Evolutionary conservation across 192 early-diverging fungal species (phyloP).

Genomic region (Backusella parvicylindrica): DNA sequence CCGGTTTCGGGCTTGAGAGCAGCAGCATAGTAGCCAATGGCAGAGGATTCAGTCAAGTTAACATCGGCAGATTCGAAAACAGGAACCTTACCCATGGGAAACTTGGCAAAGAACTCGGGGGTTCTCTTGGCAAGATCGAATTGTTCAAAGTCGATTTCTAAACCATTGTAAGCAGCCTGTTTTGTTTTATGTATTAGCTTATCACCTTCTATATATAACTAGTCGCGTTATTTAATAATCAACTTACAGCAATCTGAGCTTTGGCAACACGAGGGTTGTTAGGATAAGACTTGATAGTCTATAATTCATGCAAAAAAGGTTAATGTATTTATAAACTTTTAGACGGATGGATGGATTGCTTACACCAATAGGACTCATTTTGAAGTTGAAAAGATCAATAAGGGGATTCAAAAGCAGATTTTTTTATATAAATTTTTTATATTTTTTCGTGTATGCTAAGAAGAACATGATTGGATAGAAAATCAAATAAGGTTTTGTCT

Average conservation of each 20-base stretch:
- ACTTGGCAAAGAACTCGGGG: slow-evolving; percentile 84
- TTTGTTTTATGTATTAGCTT: background rate
- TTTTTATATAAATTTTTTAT: background rate
- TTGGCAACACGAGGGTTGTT: slow-evolving; percentile 70
- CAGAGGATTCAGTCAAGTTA: slow-evolving; percentile 73
- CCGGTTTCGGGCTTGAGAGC: slow-evolving; percentile 43
- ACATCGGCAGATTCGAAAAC: slow-evolving; percentile 80
- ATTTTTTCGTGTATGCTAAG: background rate
- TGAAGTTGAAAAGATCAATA: background rate
- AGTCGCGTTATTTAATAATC: background rate
- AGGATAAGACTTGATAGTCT: slow-evolving; percentile 60
- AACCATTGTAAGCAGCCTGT: slow-evolving; percentile 71
- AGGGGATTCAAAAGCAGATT: background rate
- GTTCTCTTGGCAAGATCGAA: slow-evolving; percentile 69
- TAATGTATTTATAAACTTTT: background rate
- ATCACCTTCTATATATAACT: background rate
- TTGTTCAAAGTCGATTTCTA: slow-evolving; percentile 64
- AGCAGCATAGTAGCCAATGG: slow-evolving; percentile 90
- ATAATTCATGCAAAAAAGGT: slow-evolving; percentile 8
- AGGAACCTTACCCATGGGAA: slow-evolving; percentile 89
- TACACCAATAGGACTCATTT: slow-evolving; percentile 17
- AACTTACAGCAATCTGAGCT: slow-evolving; percentile 48
- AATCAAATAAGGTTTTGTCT: too few species aligned
- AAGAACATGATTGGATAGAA: too few species aligned
- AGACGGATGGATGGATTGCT: slow-evolving; percentile 6